A percentile compares a stretch with the other conserved stretches of the same genome.
These are phyloP conservation scores for Pichia sp. DNA, from an alignment of 1,139 yeast species.

Conservation along the genomic window DNA sequence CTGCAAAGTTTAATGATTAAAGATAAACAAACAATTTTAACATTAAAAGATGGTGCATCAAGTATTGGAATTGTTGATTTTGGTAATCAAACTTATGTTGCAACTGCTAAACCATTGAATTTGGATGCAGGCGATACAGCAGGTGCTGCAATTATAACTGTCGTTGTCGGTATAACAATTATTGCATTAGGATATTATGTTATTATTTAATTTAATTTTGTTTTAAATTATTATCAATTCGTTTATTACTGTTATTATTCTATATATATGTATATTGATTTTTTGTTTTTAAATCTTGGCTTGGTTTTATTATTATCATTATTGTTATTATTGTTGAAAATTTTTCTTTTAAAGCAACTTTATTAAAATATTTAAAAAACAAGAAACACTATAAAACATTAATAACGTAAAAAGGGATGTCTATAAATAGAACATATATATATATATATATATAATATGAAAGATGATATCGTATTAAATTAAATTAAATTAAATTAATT, in stretches of 20 bases:
- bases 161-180: constrained; percentile 58
- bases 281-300: too few relatives aligned
- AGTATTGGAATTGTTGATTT: constrained; percentile 55
- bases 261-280: neutral
- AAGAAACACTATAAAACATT: too few relatives aligned
- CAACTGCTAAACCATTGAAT: constrained; percentile 32
- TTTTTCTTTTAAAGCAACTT: too few relatives aligned
- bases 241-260: neutral
- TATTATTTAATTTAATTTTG: constrained; percentile 4
- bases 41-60: constrained; percentile 54
- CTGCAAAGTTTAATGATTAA: constrained; percentile 58
- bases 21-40: constrained; percentile 51
- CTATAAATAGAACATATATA: too few relatives aligned
- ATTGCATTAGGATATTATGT: constrained; percentile 44
- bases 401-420: too few relatives aligned
- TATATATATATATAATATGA: too few relatives aligned
- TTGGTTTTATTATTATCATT: too few relatives aligned
- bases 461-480: neutral
- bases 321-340: too few relatives aligned
- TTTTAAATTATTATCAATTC: too few relatives aligned
- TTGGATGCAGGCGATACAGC: constrained; percentile 65
- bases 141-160: constrained; percentile 86
- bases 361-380: too few relatives aligned
- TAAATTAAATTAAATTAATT: neutral
- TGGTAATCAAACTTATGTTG: constrained; percentile 37